Conservation (phyloP, 1,139 yeast genomes). For the Kluyveromyces sp. region DNA sequence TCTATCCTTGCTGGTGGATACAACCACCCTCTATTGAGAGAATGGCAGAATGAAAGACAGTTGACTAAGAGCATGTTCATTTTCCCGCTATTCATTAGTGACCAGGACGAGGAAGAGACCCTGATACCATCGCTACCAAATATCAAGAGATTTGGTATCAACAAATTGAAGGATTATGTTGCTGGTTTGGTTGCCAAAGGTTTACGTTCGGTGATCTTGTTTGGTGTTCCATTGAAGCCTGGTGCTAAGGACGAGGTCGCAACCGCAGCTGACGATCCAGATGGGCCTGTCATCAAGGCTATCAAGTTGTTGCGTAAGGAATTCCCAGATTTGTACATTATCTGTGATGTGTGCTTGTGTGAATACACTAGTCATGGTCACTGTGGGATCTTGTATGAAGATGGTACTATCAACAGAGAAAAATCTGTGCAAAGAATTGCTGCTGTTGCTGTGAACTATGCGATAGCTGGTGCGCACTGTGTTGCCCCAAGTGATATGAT, state of each 20-base stretch:
- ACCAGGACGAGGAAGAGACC: slow-evolving; percentile 71
- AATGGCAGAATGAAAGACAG: slow-evolving; percentile 86
- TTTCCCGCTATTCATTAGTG: slow-evolving; percentile 84
- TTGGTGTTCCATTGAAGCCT: slow-evolving; percentile 79
- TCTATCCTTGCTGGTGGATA: slow-evolving; percentile 90
- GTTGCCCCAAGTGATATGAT: slow-evolving; percentile 99
- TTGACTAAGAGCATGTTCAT: slow-evolving; percentile 83
- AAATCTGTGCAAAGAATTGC: slow-evolving; percentile 75
- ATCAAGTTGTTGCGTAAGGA: slow-evolving; percentile 53
- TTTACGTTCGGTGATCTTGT: slow-evolving; percentile 72
- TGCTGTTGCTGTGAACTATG: slow-evolving; percentile 92
- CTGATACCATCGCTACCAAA: slow-evolving; percentile 74
- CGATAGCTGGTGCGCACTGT: slow-evolving; percentile 89
- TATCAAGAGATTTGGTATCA: slow-evolving; percentile 80
- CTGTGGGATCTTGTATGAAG: slow-evolving; percentile 84
- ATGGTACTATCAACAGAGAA: slow-evolving; percentile 76
- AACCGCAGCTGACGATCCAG: slow-evolving; percentile 90
- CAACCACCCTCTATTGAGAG: slow-evolving; percentile 79
- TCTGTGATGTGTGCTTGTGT: slow-evolving; percentile 95
- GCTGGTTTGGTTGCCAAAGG: slow-evolving; percentile 69
- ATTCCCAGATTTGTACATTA: slow-evolving; percentile 77
- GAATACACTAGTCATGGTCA: slow-evolving; percentile 97
- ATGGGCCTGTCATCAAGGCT: slow-evolving; percentile 86
- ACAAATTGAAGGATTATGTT: slow-evolving; percentile 69
- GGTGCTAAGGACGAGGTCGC: slow-evolving; percentile 77